These are phyloP conservation scores for Colletotrichum camelliae DNA, from an alignment of 2,329 filamentous ascomycete species.

Conservation along the genomic window DNA sequence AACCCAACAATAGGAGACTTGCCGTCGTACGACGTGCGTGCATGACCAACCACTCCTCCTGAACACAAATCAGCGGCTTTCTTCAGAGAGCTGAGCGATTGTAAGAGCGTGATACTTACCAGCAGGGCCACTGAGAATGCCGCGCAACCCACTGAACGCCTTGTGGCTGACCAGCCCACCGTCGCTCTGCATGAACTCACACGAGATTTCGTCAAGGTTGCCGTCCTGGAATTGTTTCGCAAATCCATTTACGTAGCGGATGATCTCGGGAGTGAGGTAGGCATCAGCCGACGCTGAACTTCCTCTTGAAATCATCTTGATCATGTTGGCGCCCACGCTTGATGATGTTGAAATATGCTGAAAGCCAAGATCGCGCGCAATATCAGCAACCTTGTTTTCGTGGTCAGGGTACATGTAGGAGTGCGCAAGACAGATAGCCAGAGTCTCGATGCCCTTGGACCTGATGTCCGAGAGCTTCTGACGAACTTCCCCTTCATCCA, in stretches of 20 bases:
- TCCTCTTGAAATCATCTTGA: slow-evolving; percentile 76
- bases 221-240: slow-evolving; percentile 54
- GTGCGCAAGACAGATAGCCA: slow-evolving; percentile 75
- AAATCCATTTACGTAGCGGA: slow-evolving; percentile 66
- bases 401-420: slow-evolving; percentile 75
- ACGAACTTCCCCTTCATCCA: slow-evolving; percentile 56
- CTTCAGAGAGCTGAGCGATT: accelerated
- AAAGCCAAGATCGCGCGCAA: slow-evolving; percentile 55
- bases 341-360: slow-evolving; percentile 59
- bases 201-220: slow-evolving; percentile 53
- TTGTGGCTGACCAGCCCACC: slow-evolving; percentile 58
- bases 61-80: neutral
- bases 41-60: slow-evolving; percentile 74
- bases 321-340: slow-evolving; percentile 54
- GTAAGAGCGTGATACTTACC: slow-evolving; percentile 39
- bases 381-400: slow-evolving; percentile 37
- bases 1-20: slow-evolving; percentile 77
- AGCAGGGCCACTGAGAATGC: slow-evolving; percentile 77
- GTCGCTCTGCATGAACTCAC: slow-evolving; percentile 75
- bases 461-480: slow-evolving; percentile 58
- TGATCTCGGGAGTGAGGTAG: slow-evolving; percentile 76
- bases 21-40: slow-evolving; percentile 75
- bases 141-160: slow-evolving; percentile 70
- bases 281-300: slow-evolving; percentile 81
- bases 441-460: slow-evolving; percentile 62